These are phyloP conservation scores for Serendipita sp. DNA, from an alignment of 1,284 basidiomycete species.

Conservation along the genomic window DNA sequence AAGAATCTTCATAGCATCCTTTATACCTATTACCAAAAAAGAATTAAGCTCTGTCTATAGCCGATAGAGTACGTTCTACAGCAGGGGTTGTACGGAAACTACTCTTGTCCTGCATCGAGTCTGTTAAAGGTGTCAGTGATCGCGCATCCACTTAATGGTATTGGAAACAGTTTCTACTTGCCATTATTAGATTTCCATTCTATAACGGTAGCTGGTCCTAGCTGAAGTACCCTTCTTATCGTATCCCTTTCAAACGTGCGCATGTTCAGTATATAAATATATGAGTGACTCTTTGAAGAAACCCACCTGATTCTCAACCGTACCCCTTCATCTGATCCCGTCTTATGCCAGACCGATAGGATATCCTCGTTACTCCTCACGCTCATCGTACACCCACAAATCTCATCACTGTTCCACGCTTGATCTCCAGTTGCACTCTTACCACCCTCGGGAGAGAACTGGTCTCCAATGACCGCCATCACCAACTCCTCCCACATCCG, in stretches of 20 bases:
- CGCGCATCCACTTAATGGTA: not conserved
- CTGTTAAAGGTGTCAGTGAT: constrained; percentile 24
- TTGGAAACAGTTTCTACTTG: constrained; percentile 19
- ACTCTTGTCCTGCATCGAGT: constrained; percentile 72
- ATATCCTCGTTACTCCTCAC: constrained; percentile 75
- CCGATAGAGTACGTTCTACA: not conserved
- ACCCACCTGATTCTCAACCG: constrained; percentile 60
- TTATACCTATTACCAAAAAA: no score
- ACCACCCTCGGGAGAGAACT: constrained; percentile 49
- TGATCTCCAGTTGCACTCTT: constrained; percentile 18
- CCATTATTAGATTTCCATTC: constrained; percentile 80
- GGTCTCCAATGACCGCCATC: constrained; percentile 62
- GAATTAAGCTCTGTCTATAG: not conserved
- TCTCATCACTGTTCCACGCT: constrained; percentile 32
- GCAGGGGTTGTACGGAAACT: constrained; percentile 55
- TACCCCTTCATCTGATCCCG: constrained; percentile 48
- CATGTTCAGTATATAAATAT: not conserved
- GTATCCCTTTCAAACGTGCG: constrained; percentile 38
- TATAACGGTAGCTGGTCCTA: constrained; percentile 58
- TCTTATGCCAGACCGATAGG: constrained; percentile 63
- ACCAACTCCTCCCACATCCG: constrained; percentile 73
- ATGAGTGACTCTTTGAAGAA: not conserved
- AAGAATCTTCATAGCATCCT: no score
- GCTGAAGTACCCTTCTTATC: constrained; percentile 48
- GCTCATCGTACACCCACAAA: constrained; percentile 74